These are phyloP conservation scores for Coemansia umbellata DNA, from an alignment of 192 early-diverging fungal species.

Conservation along the genomic window DNA sequence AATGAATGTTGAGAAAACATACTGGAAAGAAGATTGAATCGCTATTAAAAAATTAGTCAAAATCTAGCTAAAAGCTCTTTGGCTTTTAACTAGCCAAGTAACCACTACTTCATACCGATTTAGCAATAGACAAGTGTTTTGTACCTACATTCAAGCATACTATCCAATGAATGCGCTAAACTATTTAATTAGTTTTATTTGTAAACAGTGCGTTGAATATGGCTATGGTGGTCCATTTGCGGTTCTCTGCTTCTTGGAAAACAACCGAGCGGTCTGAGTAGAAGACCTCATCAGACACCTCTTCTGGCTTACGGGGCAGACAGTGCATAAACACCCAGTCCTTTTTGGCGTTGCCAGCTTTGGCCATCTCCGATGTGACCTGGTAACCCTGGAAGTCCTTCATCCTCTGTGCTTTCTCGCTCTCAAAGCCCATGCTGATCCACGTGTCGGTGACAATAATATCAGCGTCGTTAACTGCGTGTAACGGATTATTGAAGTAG, in stretches of 20 bases:
- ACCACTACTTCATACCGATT: too few relatives aligned
- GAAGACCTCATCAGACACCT: slow-evolving; percentile 97
- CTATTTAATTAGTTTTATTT: slow-evolving; percentile 7
- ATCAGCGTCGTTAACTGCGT: slow-evolving; percentile 79
- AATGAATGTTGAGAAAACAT: too few relatives aligned
- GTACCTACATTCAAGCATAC: too few relatives aligned
- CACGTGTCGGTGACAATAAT: slow-evolving; percentile 97
- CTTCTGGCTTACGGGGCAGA: slow-evolving; percentile 91
- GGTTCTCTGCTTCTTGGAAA: slow-evolving; percentile 97
- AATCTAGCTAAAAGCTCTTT: too few relatives aligned
- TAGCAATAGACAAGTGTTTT: too few relatives aligned
- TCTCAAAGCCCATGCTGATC: slow-evolving; percentile 98
- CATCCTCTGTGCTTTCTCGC: slow-evolving; percentile 79
- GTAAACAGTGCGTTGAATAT: slow-evolving; percentile 66
- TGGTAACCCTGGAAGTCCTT: slow-evolving; percentile 84
- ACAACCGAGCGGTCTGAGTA: slow-evolving; percentile 88
- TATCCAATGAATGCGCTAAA: too few relatives aligned
- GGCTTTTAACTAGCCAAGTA: too few relatives aligned
- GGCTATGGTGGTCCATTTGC: slow-evolving; percentile 96
- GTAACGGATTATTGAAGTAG: slow-evolving; percentile 65
- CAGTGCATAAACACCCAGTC: slow-evolving; percentile 99
- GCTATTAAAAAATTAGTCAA: too few relatives aligned
- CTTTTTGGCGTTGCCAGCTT: slow-evolving; percentile 68
- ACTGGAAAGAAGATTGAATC: too few relatives aligned
- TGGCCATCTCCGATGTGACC: slow-evolving; percentile 82